Percentiles rank a stretch among this genome's conserved stretches.
These are phyloP conservation scores for Aegle marmelos DNA, from an alignment of 345 rosid species.

Conservation along the genomic window DNA sequence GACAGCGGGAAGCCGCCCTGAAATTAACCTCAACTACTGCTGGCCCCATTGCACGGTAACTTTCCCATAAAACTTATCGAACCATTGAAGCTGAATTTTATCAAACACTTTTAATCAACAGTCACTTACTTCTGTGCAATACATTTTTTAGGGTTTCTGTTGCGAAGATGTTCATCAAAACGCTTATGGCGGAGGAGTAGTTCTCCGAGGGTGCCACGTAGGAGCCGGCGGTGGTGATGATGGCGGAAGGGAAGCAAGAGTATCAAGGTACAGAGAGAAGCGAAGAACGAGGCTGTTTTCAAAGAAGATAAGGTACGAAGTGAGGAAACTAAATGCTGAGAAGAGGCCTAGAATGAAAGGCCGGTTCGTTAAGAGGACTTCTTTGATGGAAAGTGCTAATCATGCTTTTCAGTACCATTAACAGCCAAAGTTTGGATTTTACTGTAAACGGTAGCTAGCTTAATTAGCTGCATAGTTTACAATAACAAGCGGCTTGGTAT, in stretches of 20 bases:
- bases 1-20: constrained; percentile 44
- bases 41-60: constrained; percentile 42
- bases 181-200: constrained; percentile 1
- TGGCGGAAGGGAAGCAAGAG: constrained; percentile 55
- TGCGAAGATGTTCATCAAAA: constrained; percentile 4
- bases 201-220: not conserved
- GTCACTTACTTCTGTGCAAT: not conserved
- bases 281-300: constrained; percentile 56
- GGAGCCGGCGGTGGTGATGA: constrained; percentile 13
- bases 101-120: not conserved
- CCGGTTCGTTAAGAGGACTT: constrained; percentile 58
- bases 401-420: not conserved
- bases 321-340: constrained; percentile 69
- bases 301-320: constrained; percentile 72
- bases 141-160: constrained; percentile 23
- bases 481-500: not conserved
- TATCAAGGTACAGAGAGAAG: constrained; percentile 57
- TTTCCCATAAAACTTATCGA: not conserved
- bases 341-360: constrained; percentile 75
- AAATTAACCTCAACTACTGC: constrained; percentile 24
- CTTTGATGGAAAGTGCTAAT: constrained; percentile 13
- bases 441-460: not conserved
- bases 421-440: not conserved
- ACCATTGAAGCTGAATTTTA: not conserved
- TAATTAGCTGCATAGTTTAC: not conserved